A percentile compares a stretch with the other conserved stretches of the same genome.
Conservation (phyloP, 495 filamentous ascomycete species). For the Penicillium cataractarum region DNA sequence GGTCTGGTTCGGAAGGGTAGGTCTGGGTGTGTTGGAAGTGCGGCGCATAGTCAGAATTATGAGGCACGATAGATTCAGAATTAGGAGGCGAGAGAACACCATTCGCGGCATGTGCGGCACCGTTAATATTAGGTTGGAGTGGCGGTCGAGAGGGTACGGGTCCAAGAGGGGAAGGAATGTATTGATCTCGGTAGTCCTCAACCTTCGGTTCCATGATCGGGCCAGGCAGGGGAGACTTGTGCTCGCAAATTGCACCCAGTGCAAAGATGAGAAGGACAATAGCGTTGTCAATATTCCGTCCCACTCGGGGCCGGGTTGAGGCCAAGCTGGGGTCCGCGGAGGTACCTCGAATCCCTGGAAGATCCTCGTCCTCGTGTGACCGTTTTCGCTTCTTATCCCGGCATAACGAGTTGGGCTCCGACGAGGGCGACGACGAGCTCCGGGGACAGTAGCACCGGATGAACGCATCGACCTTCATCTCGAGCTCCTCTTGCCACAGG, state of each 20-base stretch:
- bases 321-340: slow-evolving; percentile 8
- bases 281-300: slow-evolving; percentile 62
- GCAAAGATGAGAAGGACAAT: slow-evolving; percentile 82
- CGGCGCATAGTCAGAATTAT: slow-evolving; percentile 27
- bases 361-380: slow-evolving; percentile 39
- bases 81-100: slow-evolving; percentile 34
- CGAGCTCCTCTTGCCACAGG: slow-evolving; percentile 58
- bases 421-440: slow-evolving; percentile 16
- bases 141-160: slow-evolving; percentile 15
- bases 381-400: slow-evolving; percentile 50
- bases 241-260: slow-evolving; percentile 80
- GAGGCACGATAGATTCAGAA: slow-evolving; percentile 28
- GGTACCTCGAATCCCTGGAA: slow-evolving; percentile 32
- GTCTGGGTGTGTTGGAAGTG: slow-evolving; percentile 22
- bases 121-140: not conserved
- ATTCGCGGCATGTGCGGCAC: slow-evolving; percentile 11
- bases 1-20: slow-evolving; percentile 22
- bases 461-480: slow-evolving; percentile 57
- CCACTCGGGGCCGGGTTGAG: slow-evolving; percentile 29
- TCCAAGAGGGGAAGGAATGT: slow-evolving; percentile 30
- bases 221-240: slow-evolving; percentile 60
- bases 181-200: slow-evolving; percentile 32
- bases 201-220: slow-evolving; percentile 40
- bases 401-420: slow-evolving; percentile 6
- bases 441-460: slow-evolving; percentile 41